Evolutionary conservation across 2,329 filamentous ascomycete genomes (phyloP), one percentile per base, ranked within the genome.

Genomic region (Coleophoma eucalyptorum): DNA sequence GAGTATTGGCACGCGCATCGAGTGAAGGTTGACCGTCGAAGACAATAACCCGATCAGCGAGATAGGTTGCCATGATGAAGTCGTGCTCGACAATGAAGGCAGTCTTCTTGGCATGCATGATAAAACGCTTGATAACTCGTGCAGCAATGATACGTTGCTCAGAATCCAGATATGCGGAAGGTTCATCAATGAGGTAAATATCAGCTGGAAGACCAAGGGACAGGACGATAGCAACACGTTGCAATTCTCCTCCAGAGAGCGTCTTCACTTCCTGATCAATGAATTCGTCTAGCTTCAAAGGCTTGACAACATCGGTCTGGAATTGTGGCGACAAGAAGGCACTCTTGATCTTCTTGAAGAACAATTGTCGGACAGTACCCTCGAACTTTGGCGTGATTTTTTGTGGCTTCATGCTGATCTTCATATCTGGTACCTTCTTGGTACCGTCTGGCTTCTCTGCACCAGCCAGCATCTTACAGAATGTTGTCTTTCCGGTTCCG

Each of bases 31-130:
- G 68, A 62, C 95, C 94, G 67, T 97, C 94, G 66, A 99, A 99
- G 66, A 99, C 94, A 66, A 99, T 99, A 70, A 99, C 94, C 60
- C 94, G 89, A 67, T 99, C 95, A 43, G 94, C 82, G 48, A 84
- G 76, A 60, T 83, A 83, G 16, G 80, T 84, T 43, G 81, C 82
- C 92, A 97, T 97, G 77, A 97, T 96, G 78, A 99, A 97, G 81
- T 99, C 94, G 87, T 99, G 94, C 84, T 99, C 94, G 69, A 99
- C 93, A 61, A 99, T 85, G 71, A 99, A 99, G 46, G 94, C 94
- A 0, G 94, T 99, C 84, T 97, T 97, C 85, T 97, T 97, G 64
- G 91, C 86, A 78, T 99, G 93, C 94, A 99, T 99, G 73, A 99
- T 99, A 81, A 96, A 99, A 60, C 94, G 88, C 81, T 99, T 99